phyloP scores from a whole-genome alignment of 768 basidiomycete genomes.

The Chlorophyllum brunneum region DNA sequence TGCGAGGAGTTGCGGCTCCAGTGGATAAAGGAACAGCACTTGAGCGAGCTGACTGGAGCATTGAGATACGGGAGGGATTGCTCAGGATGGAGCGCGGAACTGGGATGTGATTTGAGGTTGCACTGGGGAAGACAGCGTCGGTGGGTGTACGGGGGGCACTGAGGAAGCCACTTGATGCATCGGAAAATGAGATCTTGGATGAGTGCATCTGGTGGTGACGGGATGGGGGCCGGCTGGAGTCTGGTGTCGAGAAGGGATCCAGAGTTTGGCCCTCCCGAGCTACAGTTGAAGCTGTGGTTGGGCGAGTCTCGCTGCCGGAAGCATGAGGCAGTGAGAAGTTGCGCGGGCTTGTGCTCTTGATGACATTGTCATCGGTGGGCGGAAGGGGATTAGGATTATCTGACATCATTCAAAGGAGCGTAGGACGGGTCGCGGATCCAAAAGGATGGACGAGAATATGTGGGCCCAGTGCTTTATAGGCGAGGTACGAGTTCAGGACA shows the following conservation, averaged over 20 bases:
- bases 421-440: conserved; percentile 3
- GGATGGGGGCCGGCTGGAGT: conserved; percentile 31
- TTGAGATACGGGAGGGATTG: conserved; percentile 6
- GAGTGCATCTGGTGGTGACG: conserved; percentile 23
- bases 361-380: neutral
- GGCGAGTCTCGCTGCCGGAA: conserved; percentile 17
- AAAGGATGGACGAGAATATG: conserved; percentile 3
- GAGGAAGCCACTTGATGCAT: conserved; percentile 14
- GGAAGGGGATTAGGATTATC: neutral
- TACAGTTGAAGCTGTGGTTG: conserved; percentile 22
- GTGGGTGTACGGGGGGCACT: conserved; percentile 15
- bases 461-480: conserved; percentile 6
- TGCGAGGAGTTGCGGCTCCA: conserved; percentile 12
- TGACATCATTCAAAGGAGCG: conserved; percentile 6
- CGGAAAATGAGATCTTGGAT: conserved; percentile 26
- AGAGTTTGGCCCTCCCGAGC: conserved; percentile 9
- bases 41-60: conserved; percentile 3
- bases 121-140: conserved; percentile 10
- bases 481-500: neutral
- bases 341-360: conserved; percentile 15
- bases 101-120: conserved; percentile 13
- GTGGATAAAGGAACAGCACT: conserved; percentile 7
- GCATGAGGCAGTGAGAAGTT: conserved; percentile 4
- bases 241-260: conserved; percentile 35
- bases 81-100: conserved; percentile 17